phyloP scores from a whole-genome alignment of 2,329 filamentous ascomycete genomes.

The Emericellopsis cladophorae region DNA sequence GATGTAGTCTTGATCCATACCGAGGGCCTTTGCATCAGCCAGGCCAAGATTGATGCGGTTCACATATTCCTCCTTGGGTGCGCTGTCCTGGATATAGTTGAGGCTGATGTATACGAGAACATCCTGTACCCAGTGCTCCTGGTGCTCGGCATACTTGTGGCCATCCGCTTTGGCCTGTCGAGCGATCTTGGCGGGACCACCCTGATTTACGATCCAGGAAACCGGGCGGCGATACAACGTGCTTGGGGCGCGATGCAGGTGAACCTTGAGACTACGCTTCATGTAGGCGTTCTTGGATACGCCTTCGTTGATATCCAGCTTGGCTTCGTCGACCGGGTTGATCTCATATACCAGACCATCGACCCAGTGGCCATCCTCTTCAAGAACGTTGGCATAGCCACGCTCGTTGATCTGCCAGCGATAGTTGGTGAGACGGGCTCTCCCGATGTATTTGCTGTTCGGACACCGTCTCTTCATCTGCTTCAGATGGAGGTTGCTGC shows the following conservation, averaged over 20 bases:
- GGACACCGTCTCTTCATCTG: slow-evolving; percentile 32
- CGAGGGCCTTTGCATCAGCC: slow-evolving; percentile 19
- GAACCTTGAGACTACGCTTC: slow-evolving; percentile 19
- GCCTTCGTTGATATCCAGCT: slow-evolving; percentile 26
- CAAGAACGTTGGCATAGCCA: slow-evolving; percentile 29
- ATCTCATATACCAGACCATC: slow-evolving; percentile 28
- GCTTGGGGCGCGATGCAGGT: slow-evolving; percentile 17
- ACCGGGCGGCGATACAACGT: slow-evolving; percentile 21
- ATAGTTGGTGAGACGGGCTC: slow-evolving; percentile 22
- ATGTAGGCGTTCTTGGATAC: slow-evolving; percentile 24
- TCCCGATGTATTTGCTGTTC: slow-evolving; percentile 23
- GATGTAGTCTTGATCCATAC: slow-evolving; percentile 21
- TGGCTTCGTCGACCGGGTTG: slow-evolving; percentile 19
- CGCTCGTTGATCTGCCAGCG: slow-evolving; percentile 34
- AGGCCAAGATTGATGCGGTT: slow-evolving; percentile 24
- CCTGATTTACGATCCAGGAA: slow-evolving; percentile 23
- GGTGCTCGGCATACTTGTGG: slow-evolving; percentile 6
- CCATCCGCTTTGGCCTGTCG: slow-evolving; percentile 8
- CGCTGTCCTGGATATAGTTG: slow-evolving; percentile 16
- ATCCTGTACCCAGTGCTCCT: slow-evolving; percentile 13
- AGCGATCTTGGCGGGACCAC: slow-evolving; percentile 16
- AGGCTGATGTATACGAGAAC: slow-evolving; percentile 27
- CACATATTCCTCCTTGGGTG: slow-evolving; percentile 25
- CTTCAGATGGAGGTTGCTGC: slow-evolving; percentile 28
- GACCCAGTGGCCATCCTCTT: slow-evolving; percentile 18